Conservation (phyloP, 257 asterid genomes). For the Asclepias syriaca region DNA sequence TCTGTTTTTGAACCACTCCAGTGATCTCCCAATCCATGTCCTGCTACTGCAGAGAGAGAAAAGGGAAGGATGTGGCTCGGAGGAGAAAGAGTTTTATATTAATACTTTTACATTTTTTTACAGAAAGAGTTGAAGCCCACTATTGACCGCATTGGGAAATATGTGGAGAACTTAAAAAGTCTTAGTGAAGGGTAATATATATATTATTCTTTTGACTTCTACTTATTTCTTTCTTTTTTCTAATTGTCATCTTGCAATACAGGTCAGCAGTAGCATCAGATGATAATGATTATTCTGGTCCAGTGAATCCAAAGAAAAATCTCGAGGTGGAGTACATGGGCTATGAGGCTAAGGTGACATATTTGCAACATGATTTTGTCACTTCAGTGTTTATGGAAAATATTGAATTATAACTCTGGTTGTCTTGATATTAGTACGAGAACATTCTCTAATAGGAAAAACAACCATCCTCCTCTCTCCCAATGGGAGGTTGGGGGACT, state of each 20-base stretch:
- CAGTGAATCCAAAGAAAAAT: constrained; percentile 54
- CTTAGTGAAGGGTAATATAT: constrained; percentile 55
- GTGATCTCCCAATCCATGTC: too few species aligned
- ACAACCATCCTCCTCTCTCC: background rate
- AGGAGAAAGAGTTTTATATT: background rate
- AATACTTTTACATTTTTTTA: constrained; percentile 11
- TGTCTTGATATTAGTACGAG: background rate
- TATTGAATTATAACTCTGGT: background rate
- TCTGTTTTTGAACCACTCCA: background rate
- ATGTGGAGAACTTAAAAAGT: constrained; percentile 76
- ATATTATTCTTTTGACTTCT: constrained; percentile 13
- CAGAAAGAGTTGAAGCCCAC: constrained; percentile 81
- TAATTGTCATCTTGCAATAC: constrained; percentile 15
- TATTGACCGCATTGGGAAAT: constrained; percentile 72
- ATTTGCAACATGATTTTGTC: background rate
- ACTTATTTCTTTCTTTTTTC: constrained; percentile 9
- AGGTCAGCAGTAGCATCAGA: constrained; percentile 46
- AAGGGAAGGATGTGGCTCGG: too few species aligned
- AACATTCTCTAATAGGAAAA: background rate
- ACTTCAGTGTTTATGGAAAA: background rate
- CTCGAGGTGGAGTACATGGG: constrained; percentile 95
- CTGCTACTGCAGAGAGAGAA: too few species aligned
- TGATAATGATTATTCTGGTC: constrained; percentile 42
- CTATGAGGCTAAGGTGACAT: constrained; percentile 76
- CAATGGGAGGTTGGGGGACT: background rate